Percentiles rank a stretch among this genome's conserved stretches.
These are phyloP conservation scores for Phytophthora fragariaefolia DNA, from an alignment of 352 stramenopile genomes.

Conservation along the genomic window DNA sequence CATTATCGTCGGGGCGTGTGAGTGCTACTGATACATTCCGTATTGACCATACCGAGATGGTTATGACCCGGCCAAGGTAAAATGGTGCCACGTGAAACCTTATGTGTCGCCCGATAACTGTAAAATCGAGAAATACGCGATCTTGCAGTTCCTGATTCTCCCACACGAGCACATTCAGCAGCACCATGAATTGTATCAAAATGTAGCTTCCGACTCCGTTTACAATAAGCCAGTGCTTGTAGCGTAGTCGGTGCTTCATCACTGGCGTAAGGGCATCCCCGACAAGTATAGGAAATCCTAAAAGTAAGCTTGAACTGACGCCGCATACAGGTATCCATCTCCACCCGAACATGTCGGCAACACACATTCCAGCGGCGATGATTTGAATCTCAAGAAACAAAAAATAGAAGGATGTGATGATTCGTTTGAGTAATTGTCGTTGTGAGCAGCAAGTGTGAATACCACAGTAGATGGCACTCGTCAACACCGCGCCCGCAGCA, in stretches of 20 bases:
- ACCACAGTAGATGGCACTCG: neutral
- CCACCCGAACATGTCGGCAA: constrained; percentile 5
- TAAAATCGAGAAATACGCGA: constrained; percentile 11
- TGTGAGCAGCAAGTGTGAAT: neutral
- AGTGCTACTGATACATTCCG: constrained; percentile 14
- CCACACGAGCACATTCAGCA: constrained; percentile 13
- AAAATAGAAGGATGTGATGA: constrained; percentile 2
- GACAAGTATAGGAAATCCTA: neutral
- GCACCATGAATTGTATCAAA: constrained; percentile 3
- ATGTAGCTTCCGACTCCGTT: neutral
- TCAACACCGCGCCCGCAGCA: neutral
- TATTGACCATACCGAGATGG: constrained; percentile 20
- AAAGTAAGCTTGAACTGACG: neutral
- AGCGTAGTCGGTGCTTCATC: constrained; percentile 20
- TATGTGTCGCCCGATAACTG: neutral
- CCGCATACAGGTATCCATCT: constrained; percentile 4
- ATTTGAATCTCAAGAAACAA: constrained; percentile 14
- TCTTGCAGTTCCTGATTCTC: constrained; percentile 13
- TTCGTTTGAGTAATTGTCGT: neutral
- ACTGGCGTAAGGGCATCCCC: constrained; percentile 24
- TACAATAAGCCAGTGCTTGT: constrained; percentile 15
- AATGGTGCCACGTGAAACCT: constrained; percentile 17
- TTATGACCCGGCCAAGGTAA: constrained; percentile 13
- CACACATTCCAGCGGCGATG: neutral
- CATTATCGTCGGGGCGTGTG: constrained; percentile 21